These are phyloP conservation scores for Cetraspora pellucida DNA, from an alignment of 192 early-diverging fungal species.

Conservation along the genomic window DNA sequence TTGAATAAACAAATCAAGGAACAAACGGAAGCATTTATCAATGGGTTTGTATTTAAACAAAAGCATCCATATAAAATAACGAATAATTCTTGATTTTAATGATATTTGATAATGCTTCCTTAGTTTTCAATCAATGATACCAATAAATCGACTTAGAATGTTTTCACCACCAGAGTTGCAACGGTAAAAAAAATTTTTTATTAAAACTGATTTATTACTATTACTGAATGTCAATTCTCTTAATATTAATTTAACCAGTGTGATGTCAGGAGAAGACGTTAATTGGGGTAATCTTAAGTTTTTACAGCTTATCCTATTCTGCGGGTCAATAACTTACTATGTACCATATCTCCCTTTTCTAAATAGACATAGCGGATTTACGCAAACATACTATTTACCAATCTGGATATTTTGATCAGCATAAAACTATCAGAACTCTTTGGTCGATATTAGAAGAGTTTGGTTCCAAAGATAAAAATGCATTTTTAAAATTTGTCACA, in stretches of 20 bases:
- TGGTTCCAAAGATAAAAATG: slow-evolving; percentile 58
- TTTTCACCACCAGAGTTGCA: slow-evolving; percentile 91
- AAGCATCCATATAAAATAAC: slow-evolving; percentile 48
- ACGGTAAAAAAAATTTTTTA: slow-evolving; percentile 30
- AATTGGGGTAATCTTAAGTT: slow-evolving; percentile 54
- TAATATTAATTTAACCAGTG: slow-evolving; percentile 28
- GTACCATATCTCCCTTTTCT: slow-evolving; percentile 39
- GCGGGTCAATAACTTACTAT: slow-evolving; percentile 36
- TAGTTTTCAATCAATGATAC: slow-evolving; percentile 66
- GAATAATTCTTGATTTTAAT: slow-evolving; percentile 47
- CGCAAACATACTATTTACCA: slow-evolving; percentile 63
- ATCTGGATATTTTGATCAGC: slow-evolving; percentile 70
- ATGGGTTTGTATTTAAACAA: slow-evolving; percentile 52
- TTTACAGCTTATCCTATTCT: background rate
- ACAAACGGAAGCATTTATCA: slow-evolving; percentile 76
- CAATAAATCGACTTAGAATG: slow-evolving; percentile 77
- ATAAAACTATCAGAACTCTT: slow-evolving; percentile 68
- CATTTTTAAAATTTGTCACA: slow-evolving; percentile 78
- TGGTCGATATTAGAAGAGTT: slow-evolving; percentile 71
- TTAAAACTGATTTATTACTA: background rate
- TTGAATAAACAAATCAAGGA: slow-evolving; percentile 67
- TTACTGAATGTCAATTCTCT: background rate
- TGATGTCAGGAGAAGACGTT: slow-evolving; percentile 63
- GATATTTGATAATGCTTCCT: background rate
- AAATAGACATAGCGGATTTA: slow-evolving; percentile 64